A percentile compares a stretch with the other conserved stretches of the same genome.
These are phyloP conservation scores for Tritrichomonas foetus DNA, from an alignment of 208 protist species.

Conservation along the genomic window DNA sequence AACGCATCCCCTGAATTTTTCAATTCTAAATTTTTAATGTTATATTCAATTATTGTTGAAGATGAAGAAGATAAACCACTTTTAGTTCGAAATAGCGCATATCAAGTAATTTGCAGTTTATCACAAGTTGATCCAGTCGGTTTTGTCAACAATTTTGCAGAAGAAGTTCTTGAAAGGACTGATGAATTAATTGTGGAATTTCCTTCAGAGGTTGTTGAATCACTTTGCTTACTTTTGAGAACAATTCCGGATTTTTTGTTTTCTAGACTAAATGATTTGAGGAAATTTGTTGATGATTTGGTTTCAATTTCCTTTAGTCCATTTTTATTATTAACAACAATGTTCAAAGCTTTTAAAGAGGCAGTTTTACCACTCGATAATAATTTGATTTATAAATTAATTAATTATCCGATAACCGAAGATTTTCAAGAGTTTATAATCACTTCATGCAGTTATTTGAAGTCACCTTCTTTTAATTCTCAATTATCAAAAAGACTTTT, in stretches of 20 bases:
- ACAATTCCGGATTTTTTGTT: background rate
- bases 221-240: background rate
- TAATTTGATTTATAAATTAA: background rate
- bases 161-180: background rate
- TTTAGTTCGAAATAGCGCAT: background rate
- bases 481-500: background rate
- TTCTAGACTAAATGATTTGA: background rate
- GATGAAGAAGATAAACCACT: background rate
- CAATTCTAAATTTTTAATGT: background rate
- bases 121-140: background rate
- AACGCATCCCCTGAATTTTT: background rate
- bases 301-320: background rate
- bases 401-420: background rate
- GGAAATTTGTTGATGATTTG: background rate
- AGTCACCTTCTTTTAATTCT: background rate
- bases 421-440: background rate
- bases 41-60: background rate
- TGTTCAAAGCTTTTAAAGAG: background rate
- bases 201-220: background rate
- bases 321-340: background rate
- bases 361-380: background rate
- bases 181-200: background rate
- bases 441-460: background rate
- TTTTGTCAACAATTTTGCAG: background rate
- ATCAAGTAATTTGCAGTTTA: background rate